Base-by-base conservation (phyloP, 306 rosid genomes). In the Amphicarpaea edgeworthii region DNA sequence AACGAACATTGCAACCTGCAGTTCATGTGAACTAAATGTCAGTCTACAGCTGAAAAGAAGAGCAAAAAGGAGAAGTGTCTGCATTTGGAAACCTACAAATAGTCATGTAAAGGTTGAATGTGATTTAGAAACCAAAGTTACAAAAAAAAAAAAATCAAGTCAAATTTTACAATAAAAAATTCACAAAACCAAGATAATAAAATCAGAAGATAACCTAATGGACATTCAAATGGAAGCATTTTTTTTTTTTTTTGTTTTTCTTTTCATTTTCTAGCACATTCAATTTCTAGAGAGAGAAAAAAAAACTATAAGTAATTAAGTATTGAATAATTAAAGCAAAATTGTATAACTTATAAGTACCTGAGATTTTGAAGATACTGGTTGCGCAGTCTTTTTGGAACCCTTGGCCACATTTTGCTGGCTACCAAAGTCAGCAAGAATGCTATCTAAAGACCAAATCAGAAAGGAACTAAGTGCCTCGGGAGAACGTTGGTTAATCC, bases 1-100 rank as follows among this genome's bases (percentile, higher is more conserved):
- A 65, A 87, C 85, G 77, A 95, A 92, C 77, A 92, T 89, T 20
- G 96, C 98, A 87, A 95, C 92, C 97, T 95, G 92, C 55, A 50
- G 74, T 54, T 47, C 38, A 79, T 67, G 80, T 23, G 59, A 70
- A 75, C 47, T 64, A 37, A 72, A 53, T 45, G 34, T 73, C 60
- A 81, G 79, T 72, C 59, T 47, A 73, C 79, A 38, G 57, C 32
- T 30, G 20, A 67, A 69, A 72, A 59, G 10, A 74, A 47, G 32
- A n/a, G 58, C 7, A 26, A 5, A 26, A 54, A 28, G 28, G 6
- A 57, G 11, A 23, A 66, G 8, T 30, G 55, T 73, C 54, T 26
- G 23, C 63, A 77, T 46, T 77, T 42, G 24, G 19, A 80, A 71
- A 61, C 77, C 72, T 51, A 20, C 12, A 68, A 19, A 73, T 30